A percentile compares a stretch with the other conserved stretches of the same genome.
These are phyloP conservation scores for Byssothecium circinans DNA, from an alignment of 2,329 filamentous ascomycete genomes.

Conservation along the genomic window DNA sequence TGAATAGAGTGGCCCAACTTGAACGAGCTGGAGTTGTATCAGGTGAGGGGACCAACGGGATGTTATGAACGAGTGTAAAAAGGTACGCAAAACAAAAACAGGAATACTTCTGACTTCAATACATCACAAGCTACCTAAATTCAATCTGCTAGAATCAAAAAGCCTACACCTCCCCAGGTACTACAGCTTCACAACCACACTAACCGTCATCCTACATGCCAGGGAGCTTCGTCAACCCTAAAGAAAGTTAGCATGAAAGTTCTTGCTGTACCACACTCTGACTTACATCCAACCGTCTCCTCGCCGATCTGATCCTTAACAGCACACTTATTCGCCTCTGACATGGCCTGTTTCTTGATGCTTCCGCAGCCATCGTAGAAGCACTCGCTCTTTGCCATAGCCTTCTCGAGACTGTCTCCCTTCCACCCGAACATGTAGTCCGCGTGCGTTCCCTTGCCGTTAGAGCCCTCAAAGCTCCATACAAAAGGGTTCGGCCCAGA, in stretches of 20 bases:
- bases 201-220: no score
- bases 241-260: conserved; percentile 3
- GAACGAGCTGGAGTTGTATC: no score
- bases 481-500: conserved; percentile 17
- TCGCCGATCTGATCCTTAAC: conserved; percentile 25
- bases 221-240: conserved; percentile 7
- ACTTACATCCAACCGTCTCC: conserved; percentile 24
- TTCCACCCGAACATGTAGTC: conserved; percentile 30
- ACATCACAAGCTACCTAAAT: no score
- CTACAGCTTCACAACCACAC: no score
- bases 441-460: conserved; percentile 22
- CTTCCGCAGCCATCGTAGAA: conserved; percentile 22
- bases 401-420: conserved; percentile 16
- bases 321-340: conserved; percentile 23
- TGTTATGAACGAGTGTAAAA: no score
- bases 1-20: no score
- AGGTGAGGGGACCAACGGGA: no score
- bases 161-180: no score
- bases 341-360: conserved; percentile 29
- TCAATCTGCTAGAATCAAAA: no score
- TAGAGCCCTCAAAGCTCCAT: conserved; percentile 18
- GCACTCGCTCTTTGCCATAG: conserved; percentile 23
- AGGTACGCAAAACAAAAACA: no score
- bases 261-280: not conserved
- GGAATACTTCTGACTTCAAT: no score